Evolutionary conservation across 495 filamentous ascomycete species (phyloP), one percentile per base, ranked within the genome.

Genomic region (Mycothermus thermophilus): DNA sequence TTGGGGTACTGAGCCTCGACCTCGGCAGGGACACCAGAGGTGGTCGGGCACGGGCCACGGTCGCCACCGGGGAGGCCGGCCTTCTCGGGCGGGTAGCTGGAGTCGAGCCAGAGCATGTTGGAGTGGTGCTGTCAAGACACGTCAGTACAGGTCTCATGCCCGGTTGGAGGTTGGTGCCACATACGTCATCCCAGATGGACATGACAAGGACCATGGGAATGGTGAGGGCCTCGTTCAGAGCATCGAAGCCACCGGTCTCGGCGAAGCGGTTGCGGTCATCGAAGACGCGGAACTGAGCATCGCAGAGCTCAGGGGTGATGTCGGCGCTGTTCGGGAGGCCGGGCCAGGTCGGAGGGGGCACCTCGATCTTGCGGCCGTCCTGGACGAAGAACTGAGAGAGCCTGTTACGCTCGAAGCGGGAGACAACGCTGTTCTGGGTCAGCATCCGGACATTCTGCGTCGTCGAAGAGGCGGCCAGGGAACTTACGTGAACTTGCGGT

Each of bases 21-120:
- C 13, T 70, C 67, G 7, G 48, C 46, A 8, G 79, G 78, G 1
- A 60, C 63, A 23, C 79, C 80, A 17, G 72, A 74, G 52, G 57
- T 55, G 20, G 59, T 64, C 10, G 63, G 33, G 52, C 82, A 90
- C 32, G 68, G 64, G 32, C 82, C 82, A 55, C 82, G 79, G 40
- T 64, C 68, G 27, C 70, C 71, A 56, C 83, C 82, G 18, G 78
- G 77, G 6, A 44, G 44, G 34, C 62, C 47, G 12, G 32, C 46
- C 46, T 55, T 58, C 18, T 69, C 66, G 18, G 69, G 63, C 3
- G 82, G 83, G 63, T 80, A 84, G 57, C 54, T 66, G 45, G 74
- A 75, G 62, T 87, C 82, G 45, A 90, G 75, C 83, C 83, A 88
- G 40, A 79, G 67, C 83, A 87, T 88, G 62, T 82, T 71, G 57